phyloP scores from a whole-genome alignment of 169 alveolate species.

The Plasmodium sp. region DNA sequence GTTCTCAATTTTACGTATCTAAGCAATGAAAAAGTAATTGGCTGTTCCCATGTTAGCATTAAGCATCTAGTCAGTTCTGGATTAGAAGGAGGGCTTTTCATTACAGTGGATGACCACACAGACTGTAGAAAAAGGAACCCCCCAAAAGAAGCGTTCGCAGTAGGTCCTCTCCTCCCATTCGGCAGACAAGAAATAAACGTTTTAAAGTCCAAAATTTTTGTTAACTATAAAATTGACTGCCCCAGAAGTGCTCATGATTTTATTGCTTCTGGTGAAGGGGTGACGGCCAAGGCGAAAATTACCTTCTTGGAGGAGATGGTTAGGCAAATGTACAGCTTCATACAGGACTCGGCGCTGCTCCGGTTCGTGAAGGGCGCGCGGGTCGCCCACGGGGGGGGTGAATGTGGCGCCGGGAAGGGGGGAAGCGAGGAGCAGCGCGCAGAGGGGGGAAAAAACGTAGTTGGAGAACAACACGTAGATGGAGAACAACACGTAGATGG shows the following conservation, averaged over 20 bases:
- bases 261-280: slow-evolving; percentile 15
- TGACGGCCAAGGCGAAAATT: slow-evolving; percentile 34
- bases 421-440: background rate
- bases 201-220: slow-evolving; percentile 40
- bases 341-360: background rate
- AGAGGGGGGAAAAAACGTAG: background rate
- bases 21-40: slow-evolving; percentile 56
- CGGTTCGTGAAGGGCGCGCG: background rate
- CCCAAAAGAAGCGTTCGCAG: background rate
- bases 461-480: background rate
- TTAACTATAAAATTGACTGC: slow-evolving; percentile 28
- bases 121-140: slow-evolving; percentile 3
- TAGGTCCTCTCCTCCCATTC: slow-evolving; percentile 5
- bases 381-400: background rate
- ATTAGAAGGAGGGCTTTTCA: slow-evolving; percentile 50
- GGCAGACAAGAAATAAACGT: slow-evolving; percentile 48
- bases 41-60: slow-evolving; percentile 55
- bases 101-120: slow-evolving; percentile 5
- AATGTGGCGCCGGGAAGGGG: background rate
- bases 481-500: background rate
- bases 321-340: slow-evolving; percentile 32
- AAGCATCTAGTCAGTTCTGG: slow-evolving; percentile 41
- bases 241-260: slow-evolving; percentile 30
- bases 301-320: slow-evolving; percentile 44
- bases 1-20: slow-evolving; percentile 34